A percentile compares a stretch with the other conserved stretches of the same genome.
phyloP scores from a whole-genome alignment of 225 moss, liverwort and hornwort species.

The Marchantia paleacea region DNA sequence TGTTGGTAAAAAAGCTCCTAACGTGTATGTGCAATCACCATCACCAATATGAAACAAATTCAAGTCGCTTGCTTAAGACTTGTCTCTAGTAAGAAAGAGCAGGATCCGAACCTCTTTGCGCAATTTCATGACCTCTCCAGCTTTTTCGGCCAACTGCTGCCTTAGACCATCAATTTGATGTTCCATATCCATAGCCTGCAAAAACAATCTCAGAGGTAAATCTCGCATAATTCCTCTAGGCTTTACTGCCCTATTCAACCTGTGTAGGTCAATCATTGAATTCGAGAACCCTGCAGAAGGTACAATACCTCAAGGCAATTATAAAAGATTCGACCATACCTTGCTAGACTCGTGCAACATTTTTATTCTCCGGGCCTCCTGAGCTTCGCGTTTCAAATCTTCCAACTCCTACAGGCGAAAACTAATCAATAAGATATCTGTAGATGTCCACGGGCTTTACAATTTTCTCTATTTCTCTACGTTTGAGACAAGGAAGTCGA shows the following conservation, averaged over 20 bases:
- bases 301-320: background rate
- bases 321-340: slow-evolving; percentile 30
- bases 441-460: no score
- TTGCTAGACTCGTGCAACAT: slow-evolving; percentile 92
- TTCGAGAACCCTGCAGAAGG: background rate
- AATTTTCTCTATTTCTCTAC: no score
- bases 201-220: background rate
- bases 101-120: slow-evolving; percentile 41
- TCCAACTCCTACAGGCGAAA: slow-evolving; percentile 57
- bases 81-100: no score
- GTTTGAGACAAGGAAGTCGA: no score
- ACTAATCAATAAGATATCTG: background rate
- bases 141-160: slow-evolving; percentile 63
- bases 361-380: slow-evolving; percentile 83
- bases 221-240: background rate
- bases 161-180: slow-evolving; percentile 76
- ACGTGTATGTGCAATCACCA: background rate
- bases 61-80: background rate
- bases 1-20: background rate
- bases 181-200: slow-evolving; percentile 85
- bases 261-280: background rate
- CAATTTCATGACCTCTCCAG: slow-evolving; percentile 66
- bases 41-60: background rate
- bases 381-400: slow-evolving; percentile 66
- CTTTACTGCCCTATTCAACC: background rate